These are phyloP conservation scores for Triadica sebifera DNA, from an alignment of 345 rosid genomes.

Conservation along the genomic window DNA sequence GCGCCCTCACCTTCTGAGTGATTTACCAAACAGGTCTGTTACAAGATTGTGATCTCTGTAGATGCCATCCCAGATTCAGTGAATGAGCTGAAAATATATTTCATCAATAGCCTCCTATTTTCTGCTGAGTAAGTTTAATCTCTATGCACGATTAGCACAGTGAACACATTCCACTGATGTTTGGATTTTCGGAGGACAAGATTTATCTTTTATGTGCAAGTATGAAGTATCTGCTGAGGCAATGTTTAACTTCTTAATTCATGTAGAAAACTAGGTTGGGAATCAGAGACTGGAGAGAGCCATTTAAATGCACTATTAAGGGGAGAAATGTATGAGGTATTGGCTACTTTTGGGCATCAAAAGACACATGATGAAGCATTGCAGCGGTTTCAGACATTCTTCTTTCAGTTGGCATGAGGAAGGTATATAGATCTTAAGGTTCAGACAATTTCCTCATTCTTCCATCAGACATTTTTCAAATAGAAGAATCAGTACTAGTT, in stretches of 20 bases:
- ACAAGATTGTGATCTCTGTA: slow-evolving; percentile 22
- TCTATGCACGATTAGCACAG: no score
- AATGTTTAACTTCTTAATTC: neutral
- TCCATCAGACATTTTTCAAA: neutral
- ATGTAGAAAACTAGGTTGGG: slow-evolving; percentile 39
- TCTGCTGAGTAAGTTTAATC: slow-evolving; percentile 35
- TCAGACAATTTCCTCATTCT: neutral
- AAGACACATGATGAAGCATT: slow-evolving; percentile 31
- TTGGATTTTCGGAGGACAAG: neutral
- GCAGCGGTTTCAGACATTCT: slow-evolving; percentile 29
- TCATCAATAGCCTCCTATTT: slow-evolving; percentile 25
- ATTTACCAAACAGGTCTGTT: slow-evolving; percentile 27
- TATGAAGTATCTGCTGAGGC: neutral
- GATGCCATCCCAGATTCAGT: slow-evolving; percentile 31
- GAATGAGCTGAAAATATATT: slow-evolving; percentile 27
- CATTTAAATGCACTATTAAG: slow-evolving; percentile 35
- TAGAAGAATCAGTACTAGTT: neutral
- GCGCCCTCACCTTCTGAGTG: neutral
- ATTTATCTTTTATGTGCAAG: no score
- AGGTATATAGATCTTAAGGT: slow-evolving; percentile 19
- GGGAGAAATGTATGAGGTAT: slow-evolving; percentile 32
- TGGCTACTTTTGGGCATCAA: slow-evolving; percentile 34
- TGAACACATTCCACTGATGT: neutral
- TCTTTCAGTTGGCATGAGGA: slow-evolving; percentile 38
- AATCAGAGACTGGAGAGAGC: slow-evolving; percentile 31